Conservation (phyloP, 352 stramenopile species). For the Thalassiosira mediterranea region DNA sequence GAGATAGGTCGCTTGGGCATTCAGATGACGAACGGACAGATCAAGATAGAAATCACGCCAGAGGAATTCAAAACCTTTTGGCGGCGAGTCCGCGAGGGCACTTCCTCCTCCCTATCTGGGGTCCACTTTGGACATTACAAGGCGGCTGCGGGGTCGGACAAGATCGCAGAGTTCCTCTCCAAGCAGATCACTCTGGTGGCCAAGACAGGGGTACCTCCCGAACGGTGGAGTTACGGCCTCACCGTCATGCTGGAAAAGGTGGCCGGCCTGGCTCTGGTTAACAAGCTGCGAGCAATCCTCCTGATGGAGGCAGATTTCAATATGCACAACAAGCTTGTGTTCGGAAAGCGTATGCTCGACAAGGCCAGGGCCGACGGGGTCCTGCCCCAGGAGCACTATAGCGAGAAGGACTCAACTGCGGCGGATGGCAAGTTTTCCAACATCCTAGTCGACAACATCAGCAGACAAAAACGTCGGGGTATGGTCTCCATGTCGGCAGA, state of each 20-base stretch:
- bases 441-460: slow-evolving; percentile 15
- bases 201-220: neutral
- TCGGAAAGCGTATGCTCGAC: slow-evolving; percentile 24
- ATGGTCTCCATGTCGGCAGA: slow-evolving; percentile 17
- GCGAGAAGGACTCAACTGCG: slow-evolving; percentile 9
- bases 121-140: slow-evolving; percentile 24
- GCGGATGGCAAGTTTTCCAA: slow-evolving; percentile 16
- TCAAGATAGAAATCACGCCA: neutral
- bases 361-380: slow-evolving; percentile 2
- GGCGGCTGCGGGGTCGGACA: neutral
- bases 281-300: slow-evolving; percentile 43
- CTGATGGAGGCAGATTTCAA: slow-evolving; percentile 53
- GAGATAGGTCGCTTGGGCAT: slow-evolving; percentile 10
- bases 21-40: slow-evolving; percentile 4
- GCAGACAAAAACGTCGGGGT: neutral
- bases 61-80: slow-evolving; percentile 15
- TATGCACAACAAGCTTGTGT: slow-evolving; percentile 35
- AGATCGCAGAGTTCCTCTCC: neutral
- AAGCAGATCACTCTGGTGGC: slow-evolving; percentile 3
- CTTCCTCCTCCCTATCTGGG: neutral
- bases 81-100: slow-evolving; percentile 5
- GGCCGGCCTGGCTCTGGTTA: slow-evolving; percentile 17
- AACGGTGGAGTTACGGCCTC: slow-evolving; percentile 6
- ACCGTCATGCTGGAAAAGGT: slow-evolving; percentile 32
- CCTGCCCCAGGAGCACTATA: slow-evolving; percentile 30